These are phyloP conservation scores for Penicillium sp. DNA, from an alignment of 2,329 filamentous ascomycete genomes.

Conservation along the genomic window DNA sequence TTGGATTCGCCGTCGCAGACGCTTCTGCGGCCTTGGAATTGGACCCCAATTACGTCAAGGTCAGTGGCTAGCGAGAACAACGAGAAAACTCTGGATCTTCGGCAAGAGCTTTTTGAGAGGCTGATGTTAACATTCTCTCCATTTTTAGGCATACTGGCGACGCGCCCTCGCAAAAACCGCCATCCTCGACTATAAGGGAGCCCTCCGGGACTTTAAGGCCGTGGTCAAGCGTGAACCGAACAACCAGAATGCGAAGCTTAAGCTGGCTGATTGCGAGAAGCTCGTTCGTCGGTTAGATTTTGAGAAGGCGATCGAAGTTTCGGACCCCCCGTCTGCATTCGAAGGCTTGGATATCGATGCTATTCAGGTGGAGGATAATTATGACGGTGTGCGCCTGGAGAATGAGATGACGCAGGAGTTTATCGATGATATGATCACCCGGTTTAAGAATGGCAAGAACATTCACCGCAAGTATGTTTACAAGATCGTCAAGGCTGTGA, in stretches of 20 bases:
- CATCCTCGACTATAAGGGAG: conserved; percentile 85
- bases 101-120: background rate
- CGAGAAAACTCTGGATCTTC: background rate
- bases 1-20: conserved; percentile 89
- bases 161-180: conserved; percentile 89
- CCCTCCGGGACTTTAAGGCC: conserved; percentile 87
- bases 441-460: conserved; percentile 96
- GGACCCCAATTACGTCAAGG: conserved; percentile 86
- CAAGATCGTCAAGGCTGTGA: conserved; percentile 89
- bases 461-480: conserved; percentile 96
- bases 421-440: conserved; percentile 93
- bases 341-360: conserved; percentile 86
- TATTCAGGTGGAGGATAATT: conserved; percentile 78
- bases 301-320: conserved; percentile 90
- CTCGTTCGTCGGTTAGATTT: conserved; percentile 91
- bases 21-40: conserved; percentile 89
- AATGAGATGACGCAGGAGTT: conserved; percentile 94
- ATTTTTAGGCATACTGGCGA: conserved; percentile 81
- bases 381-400: conserved; percentile 78
- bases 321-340: conserved; percentile 87
- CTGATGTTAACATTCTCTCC: conserved; percentile 4
- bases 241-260: conserved; percentile 89
- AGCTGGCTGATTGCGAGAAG: conserved; percentile 91
- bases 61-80: conserved; percentile 42
- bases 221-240: conserved; percentile 83